These are phyloP conservation scores for Hypoxylon fuscum DNA, from an alignment of 495 filamentous ascomycete genomes.

Conservation along the genomic window DNA sequence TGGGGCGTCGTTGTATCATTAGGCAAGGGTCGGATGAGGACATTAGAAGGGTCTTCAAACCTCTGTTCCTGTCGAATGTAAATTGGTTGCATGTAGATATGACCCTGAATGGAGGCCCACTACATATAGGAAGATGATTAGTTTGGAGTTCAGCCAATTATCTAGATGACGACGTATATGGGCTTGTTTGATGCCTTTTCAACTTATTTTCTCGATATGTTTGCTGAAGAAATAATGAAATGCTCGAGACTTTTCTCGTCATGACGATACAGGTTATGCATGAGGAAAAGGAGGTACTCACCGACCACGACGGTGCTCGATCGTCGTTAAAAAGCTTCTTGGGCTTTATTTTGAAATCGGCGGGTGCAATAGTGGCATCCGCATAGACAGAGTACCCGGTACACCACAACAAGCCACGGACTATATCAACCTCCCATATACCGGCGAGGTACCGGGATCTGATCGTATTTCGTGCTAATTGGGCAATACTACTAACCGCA, in stretches of 20 bases:
- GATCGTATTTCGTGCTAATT: conserved; percentile 19
- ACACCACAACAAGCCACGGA: conserved; percentile 25
- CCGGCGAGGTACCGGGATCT: conserved; percentile 32
- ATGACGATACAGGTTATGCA: background rate
- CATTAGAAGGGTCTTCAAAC: conserved; percentile 11
- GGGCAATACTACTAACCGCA: conserved; percentile 23
- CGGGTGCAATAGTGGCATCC: background rate
- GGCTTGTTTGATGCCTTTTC: no score
- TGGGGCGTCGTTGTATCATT: background rate
- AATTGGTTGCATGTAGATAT: background rate
- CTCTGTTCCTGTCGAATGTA: background rate
- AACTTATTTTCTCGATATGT: no score
- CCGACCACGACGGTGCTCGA: conserved; percentile 34
- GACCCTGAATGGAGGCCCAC: conserved; percentile 32
- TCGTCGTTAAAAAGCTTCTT: conserved; percentile 3
- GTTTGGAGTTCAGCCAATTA: no score
- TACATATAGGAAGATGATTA: background rate
- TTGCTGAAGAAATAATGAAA: no score
- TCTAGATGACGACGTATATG: no score
- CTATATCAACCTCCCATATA: conserved; percentile 31
- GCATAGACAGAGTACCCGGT: conserved; percentile 6
- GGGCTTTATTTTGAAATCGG: background rate
- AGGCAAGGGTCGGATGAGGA: conserved; percentile 22
- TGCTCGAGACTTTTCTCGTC: background rate
- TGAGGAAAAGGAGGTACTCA: conserved; percentile 9